Conservation (phyloP, 2,329 filamentous ascomycete genomes). For the Moelleriella libera region DNA sequence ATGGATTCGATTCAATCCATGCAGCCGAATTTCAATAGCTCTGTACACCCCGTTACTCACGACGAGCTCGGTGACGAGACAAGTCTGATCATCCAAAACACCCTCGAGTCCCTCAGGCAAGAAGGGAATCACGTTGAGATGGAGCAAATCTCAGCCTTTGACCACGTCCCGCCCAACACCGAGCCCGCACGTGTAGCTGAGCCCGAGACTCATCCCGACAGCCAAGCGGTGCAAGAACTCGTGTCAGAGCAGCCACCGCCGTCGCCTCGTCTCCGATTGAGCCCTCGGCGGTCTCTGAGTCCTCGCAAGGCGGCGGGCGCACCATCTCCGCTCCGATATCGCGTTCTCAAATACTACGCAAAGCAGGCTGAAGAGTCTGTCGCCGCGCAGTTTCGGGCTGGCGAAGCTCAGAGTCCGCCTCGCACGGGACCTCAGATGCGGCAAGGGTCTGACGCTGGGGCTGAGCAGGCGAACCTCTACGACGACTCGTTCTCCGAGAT, state of each 20-base stretch:
- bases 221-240: neutral
- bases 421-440: neutral
- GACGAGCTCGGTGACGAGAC: conserved; percentile 41
- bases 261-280: conserved; percentile 11
- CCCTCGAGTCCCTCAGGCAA: conserved; percentile 34
- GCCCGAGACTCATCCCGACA: neutral
- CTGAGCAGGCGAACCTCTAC: conserved; percentile 22
- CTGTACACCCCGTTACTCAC: conserved; percentile 16
- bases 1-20: conserved; percentile 39
- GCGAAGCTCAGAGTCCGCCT: conserved; percentile 2
- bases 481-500: conserved; percentile 46
- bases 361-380: conserved; percentile 9
- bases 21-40: conserved; percentile 23
- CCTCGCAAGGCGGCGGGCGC: conserved; percentile 15
- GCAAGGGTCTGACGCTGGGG: conserved; percentile 1
- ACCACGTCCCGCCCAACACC: neutral
- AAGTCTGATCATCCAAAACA: conserved; percentile 40
- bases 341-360: conserved; percentile 16
- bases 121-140: conserved; percentile 5
- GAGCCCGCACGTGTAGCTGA: conserved; percentile 4
- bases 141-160: no score
- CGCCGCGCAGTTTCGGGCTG: neutral
- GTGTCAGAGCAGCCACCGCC: conserved; percentile 1
- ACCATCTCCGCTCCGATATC: conserved; percentile 18
- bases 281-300: conserved; percentile 18